Evolutionary conservation across 768 basidiomycete genomes (phyloP).

Genomic region (Pleurotus platypus): DNA sequence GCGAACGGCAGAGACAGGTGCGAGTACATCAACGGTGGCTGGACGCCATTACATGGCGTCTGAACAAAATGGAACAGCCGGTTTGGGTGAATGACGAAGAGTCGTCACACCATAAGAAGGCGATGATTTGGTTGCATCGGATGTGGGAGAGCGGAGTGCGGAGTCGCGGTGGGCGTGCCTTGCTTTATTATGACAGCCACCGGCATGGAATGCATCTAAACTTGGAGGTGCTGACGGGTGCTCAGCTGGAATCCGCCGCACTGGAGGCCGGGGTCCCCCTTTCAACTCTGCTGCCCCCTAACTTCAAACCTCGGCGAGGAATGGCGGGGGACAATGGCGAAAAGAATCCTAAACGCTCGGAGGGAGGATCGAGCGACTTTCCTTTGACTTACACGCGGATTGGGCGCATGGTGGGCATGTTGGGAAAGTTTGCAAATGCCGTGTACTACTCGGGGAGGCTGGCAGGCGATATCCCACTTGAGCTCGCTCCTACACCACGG

Average conservation of each 20-base stretch:
- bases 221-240: conserved; percentile 50
- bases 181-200: conserved; percentile 18
- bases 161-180: conserved; percentile 6
- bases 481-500: neutral
- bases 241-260: conserved; percentile 58
- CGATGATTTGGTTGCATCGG: neutral
- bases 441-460: conserved; percentile 22
- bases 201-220: conserved; percentile 58
- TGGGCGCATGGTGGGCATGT: conserved; percentile 52
- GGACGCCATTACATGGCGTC: conserved; percentile 58
- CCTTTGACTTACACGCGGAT: conserved; percentile 55
- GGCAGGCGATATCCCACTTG: conserved; percentile 6
- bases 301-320: conserved; percentile 21
- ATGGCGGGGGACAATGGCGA: conserved; percentile 10
- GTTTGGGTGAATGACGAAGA: conserved; percentile 49
- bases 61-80: conserved; percentile 44
- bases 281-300: conserved; percentile 42
- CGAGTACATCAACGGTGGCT: conserved; percentile 54
- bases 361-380: conserved; percentile 11
- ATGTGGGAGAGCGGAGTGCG: conserved; percentile 8
- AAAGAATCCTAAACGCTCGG: neutral
- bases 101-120: neutral
- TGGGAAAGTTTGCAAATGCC: conserved; percentile 49
- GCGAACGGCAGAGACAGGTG: conserved; percentile 34
- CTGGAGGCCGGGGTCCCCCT: conserved; percentile 67